A percentile compares a stretch with the other conserved stretches of the same genome.
Evolutionary conservation across 495 filamentous ascomycete genomes (phyloP).

Genomic region (Immersiella caudata): DNA sequence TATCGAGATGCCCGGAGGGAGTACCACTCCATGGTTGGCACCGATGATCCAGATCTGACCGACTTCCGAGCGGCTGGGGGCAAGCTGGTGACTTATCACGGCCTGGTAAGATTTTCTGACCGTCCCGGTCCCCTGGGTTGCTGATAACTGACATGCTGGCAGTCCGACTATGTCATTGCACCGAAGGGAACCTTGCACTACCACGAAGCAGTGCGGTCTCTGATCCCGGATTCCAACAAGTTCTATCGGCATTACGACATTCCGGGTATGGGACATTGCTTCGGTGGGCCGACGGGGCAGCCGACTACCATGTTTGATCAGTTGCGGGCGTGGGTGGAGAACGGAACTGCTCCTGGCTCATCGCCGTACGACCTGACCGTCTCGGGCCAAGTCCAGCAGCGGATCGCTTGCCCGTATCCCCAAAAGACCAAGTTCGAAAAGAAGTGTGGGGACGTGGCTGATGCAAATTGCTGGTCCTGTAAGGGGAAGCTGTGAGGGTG

Average conservation of each 20-base stretch:
- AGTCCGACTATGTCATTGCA: constrained; percentile 32
- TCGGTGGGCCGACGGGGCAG: constrained; percentile 26
- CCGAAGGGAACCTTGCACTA: constrained; percentile 25
- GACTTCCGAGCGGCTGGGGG: constrained; percentile 43
- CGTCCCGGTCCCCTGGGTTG: not conserved
- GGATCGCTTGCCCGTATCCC: not conserved
- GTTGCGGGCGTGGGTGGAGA: constrained; percentile 36
- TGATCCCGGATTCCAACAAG: constrained; percentile 26
- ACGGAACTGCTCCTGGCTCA: constrained; percentile 29
- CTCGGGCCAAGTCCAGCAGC: not conserved
- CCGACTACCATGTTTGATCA: constrained; percentile 27
- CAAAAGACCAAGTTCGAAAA: not conserved
- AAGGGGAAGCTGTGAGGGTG: too few species aligned
- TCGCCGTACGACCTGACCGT: constrained; percentile 18
- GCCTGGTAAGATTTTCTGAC: constrained; percentile 40
- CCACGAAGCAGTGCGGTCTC: constrained; percentile 26
- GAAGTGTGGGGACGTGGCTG: not conserved
- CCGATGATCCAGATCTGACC: constrained; percentile 46
- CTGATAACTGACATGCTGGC: constrained; percentile 23
- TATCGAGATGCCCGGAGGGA: constrained; percentile 33
- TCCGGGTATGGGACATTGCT: constrained; percentile 36
- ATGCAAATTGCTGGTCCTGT: not conserved
- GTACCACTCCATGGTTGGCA: constrained; percentile 40
- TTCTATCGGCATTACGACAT: constrained; percentile 35
- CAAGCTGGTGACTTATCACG: constrained; percentile 54